Conservation (phyloP, 2,329 filamentous ascomycete genomes). For the Onygena corvina region DNA sequence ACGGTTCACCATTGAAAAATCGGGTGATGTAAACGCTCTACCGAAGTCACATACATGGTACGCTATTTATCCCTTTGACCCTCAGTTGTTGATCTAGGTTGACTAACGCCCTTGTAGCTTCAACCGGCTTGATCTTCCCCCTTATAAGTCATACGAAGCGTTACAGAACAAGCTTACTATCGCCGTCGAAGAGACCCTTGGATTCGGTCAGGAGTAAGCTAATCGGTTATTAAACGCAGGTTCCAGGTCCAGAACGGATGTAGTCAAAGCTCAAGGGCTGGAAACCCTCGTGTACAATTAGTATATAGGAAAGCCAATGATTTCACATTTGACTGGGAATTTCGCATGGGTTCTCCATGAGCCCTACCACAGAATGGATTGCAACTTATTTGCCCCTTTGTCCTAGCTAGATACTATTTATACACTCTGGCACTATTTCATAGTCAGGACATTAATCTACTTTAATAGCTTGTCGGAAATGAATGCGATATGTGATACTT, state of each 20-base stretch:
- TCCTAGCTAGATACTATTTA: too few relatives aligned
- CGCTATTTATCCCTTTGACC: slow-evolving; percentile 27
- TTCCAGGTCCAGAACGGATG: background rate
- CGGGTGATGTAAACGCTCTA: slow-evolving; percentile 76
- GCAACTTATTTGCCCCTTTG: background rate
- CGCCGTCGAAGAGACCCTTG: slow-evolving; percentile 96
- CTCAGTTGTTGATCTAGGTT: background rate
- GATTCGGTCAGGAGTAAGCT: slow-evolving; percentile 87
- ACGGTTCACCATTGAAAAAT: slow-evolving; percentile 96
- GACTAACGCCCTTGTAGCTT: slow-evolving; percentile 48
- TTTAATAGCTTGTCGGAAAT: too few relatives aligned
- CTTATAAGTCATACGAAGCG: slow-evolving; percentile 78
- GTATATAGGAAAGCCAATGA: slow-evolving; percentile 12
- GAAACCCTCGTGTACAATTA: slow-evolving; percentile 11
- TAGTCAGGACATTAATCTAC: too few relatives aligned
- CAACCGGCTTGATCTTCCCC: slow-evolving; percentile 88
- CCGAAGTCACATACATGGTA: slow-evolving; percentile 98
- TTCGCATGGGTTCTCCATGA: too few relatives aligned
- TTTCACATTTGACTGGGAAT: slow-evolving; percentile 4
- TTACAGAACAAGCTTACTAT: slow-evolving; percentile 86
- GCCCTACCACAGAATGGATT: background rate
- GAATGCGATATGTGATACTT: too few relatives aligned
- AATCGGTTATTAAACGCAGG: background rate
- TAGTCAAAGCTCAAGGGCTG: background rate
- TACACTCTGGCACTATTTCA: too few relatives aligned